A percentile compares a stretch with the other conserved stretches of the same genome.
Evolutionary conservation across 768 basidiomycete species (phyloP).

Genomic region (Symmetrospora coprosmae): DNA sequence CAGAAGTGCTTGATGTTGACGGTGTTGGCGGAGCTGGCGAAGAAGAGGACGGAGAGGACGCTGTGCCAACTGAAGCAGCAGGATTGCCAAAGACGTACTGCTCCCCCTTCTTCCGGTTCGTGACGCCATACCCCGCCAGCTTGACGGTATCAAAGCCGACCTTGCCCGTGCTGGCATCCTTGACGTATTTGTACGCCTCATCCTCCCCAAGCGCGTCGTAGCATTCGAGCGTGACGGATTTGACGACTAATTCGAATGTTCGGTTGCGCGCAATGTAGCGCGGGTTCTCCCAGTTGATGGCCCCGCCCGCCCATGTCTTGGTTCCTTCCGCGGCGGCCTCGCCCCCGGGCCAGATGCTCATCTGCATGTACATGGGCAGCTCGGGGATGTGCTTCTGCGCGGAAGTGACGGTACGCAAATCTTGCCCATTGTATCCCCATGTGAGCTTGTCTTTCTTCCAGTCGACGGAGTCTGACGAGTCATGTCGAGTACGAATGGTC

Average conservation of each 20-base stretch:
- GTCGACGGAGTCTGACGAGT: neutral
- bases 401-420: neutral
- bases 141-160: neutral
- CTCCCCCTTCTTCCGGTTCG: too few relatives aligned
- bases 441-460: slow-evolving; percentile 1
- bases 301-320: slow-evolving; percentile 8
- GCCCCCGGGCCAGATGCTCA: slow-evolving; percentile 18
- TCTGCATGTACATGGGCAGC: slow-evolving; percentile 13
- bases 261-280: neutral
- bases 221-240: slow-evolving; percentile 15
- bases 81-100: too few relatives aligned
- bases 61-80: too few relatives aligned
- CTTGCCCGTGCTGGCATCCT: neutral
- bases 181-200: slow-evolving; percentile 1
- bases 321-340: neutral
- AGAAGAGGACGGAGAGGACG: too few relatives aligned
- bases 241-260: neutral
- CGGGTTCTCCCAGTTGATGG: neutral
- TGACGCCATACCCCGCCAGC: neutral
- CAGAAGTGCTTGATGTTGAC: too few relatives aligned
- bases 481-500: neutral
- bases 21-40: too few relatives aligned
- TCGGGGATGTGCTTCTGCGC: slow-evolving; percentile 10
- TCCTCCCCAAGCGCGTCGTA: neutral
- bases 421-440: neutral